phyloP scores from a whole-genome alignment of 148 eudicot species.

The Chenopodium album region DNA sequence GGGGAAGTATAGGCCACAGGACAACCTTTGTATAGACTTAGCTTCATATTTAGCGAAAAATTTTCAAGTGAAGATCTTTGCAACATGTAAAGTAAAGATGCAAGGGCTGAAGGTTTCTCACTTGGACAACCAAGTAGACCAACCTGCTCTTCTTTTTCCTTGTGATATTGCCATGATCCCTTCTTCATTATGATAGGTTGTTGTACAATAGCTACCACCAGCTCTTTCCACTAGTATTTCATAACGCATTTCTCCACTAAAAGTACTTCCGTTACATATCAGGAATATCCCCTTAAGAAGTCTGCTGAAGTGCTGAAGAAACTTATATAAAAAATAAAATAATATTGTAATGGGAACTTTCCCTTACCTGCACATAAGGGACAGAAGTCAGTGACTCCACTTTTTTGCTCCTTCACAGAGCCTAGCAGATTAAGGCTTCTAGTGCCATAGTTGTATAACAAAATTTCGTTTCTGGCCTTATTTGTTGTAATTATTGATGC shows the following conservation, averaged over 20 bases:
- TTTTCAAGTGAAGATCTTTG: background rate
- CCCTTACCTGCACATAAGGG: background rate
- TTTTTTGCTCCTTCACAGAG: background rate
- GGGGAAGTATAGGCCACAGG: background rate
- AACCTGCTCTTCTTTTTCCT: background rate
- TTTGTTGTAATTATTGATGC: constrained; percentile 7
- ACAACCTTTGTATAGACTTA: background rate
- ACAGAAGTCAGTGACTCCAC: constrained; percentile 1
- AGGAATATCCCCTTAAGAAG: background rate
- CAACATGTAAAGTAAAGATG: background rate
- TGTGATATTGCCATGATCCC: background rate
- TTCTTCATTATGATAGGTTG: background rate
- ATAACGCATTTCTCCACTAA: background rate
- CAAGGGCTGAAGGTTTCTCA: background rate
- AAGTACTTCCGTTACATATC: background rate
- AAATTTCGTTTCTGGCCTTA: background rate
- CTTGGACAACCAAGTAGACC: background rate
- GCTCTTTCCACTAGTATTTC: background rate
- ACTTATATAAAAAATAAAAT: background rate
- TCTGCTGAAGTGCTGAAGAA: background rate
- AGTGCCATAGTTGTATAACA: constrained; percentile 1
- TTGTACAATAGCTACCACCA: background rate
- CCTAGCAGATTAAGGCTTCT: background rate
- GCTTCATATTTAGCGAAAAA: background rate
- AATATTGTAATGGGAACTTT: background rate